These are phyloP conservation scores for Tetrapisispora fleetii DNA, from an alignment of 805 yeast genomes.

Conservation along the genomic window DNA sequence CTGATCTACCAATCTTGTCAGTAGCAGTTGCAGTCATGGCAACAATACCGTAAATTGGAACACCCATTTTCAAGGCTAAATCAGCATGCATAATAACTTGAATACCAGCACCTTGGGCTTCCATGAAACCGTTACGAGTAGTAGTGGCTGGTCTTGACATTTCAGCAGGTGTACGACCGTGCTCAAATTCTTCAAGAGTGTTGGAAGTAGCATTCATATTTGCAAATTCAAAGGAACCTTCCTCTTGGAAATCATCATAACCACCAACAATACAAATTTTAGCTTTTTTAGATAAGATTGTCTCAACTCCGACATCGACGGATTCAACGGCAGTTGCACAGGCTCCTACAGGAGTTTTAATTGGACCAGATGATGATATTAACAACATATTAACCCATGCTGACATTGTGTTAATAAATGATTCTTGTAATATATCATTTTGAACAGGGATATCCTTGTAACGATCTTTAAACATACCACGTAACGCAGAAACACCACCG, in stretches of 20 bases:
- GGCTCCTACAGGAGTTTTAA: conserved; percentile 98
- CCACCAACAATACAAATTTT: conserved; percentile 97
- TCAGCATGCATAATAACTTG: conserved; percentile 94
- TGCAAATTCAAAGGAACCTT: conserved; percentile 94
- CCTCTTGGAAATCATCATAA: conserved; percentile 98
- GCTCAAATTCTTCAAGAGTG: conserved; percentile 75
- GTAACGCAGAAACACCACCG: conserved; percentile 97
- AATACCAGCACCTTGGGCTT: conserved; percentile 98
- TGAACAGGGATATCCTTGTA: conserved; percentile 89
- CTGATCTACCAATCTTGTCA: conserved; percentile 97
- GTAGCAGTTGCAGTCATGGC: conserved; percentile 95
- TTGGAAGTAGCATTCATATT: conserved; percentile 98
- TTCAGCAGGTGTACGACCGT: conserved; percentile 95
- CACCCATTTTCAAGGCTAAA: conserved; percentile 95
- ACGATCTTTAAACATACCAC: conserved; percentile 97
- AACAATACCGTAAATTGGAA: conserved; percentile 92
- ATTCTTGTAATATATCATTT: conserved; percentile 94
- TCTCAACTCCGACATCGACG: conserved; percentile 90
- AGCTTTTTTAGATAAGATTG: conserved; percentile 87
- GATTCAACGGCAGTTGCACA: conserved; percentile 99
- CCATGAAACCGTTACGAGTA: conserved; percentile 96
- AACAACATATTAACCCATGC: conserved; percentile 99
- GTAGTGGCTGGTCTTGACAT: conserved; percentile 99
- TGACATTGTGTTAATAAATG: conserved; percentile 97
- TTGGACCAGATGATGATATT: conserved; percentile 95